phyloP scores from a whole-genome alignment of 768 basidiomycete species.

The Mycena pura region DNA sequence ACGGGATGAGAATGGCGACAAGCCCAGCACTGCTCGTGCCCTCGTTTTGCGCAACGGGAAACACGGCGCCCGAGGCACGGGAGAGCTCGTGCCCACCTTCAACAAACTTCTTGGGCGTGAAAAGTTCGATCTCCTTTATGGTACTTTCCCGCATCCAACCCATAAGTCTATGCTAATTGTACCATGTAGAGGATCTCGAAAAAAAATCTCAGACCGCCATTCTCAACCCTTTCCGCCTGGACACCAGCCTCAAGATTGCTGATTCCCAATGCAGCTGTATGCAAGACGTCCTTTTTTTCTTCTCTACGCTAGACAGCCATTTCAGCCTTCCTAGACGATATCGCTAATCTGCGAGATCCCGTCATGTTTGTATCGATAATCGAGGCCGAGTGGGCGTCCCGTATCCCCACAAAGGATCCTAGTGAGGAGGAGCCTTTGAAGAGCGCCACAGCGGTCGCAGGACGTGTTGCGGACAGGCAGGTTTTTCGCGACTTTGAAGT shows the following conservation, averaged over 20 bases:
- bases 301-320: too few relatives aligned
- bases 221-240: conserved; percentile 67
- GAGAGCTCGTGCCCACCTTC: conserved; percentile 65
- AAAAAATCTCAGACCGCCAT: conserved; percentile 64
- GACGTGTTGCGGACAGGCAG: conserved; percentile 65
- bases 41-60: conserved; percentile 79
- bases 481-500: conserved; percentile 9
- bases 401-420: conserved; percentile 44
- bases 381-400: conserved; percentile 60
- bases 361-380: conserved; percentile 67
- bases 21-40: conserved; percentile 74
- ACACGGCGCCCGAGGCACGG: conserved; percentile 72
- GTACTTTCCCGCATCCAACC: conserved; percentile 44
- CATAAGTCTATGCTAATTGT: conserved; percentile 19
- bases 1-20: conserved; percentile 56
- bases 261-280: conserved; percentile 77
- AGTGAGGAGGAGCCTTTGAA: conserved; percentile 37
- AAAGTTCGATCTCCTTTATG: conserved; percentile 80
- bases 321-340: conserved; percentile 72
- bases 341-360: conserved; percentile 69
- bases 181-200: conserved; percentile 67
- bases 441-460: conserved; percentile 61
- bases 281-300: conserved; percentile 28
- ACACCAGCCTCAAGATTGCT: conserved; percentile 69
- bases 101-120: conserved; percentile 76